These are phyloP conservation scores for Lachnellula cervina DNA, from an alignment of 2,329 filamentous ascomycete genomes.

Conservation along the genomic window DNA sequence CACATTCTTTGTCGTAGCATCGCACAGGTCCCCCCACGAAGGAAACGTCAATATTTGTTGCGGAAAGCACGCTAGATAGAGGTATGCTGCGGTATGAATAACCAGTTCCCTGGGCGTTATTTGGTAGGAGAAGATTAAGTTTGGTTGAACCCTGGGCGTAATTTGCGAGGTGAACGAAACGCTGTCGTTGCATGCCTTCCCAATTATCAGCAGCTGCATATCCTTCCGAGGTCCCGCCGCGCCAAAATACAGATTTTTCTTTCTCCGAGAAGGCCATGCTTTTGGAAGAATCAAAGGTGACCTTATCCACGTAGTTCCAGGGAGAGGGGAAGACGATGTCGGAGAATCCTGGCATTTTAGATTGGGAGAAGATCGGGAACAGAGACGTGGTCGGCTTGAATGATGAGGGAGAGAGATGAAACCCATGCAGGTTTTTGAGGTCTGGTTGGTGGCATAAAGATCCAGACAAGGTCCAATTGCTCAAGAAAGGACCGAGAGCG, in stretches of 20 bases:
- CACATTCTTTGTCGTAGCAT: slow-evolving; percentile 34
- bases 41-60: slow-evolving; percentile 31
- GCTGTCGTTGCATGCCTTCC: slow-evolving; percentile 54
- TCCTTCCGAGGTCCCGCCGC: slow-evolving; percentile 46
- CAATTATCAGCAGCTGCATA: slow-evolving; percentile 47
- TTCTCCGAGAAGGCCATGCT: slow-evolving; percentile 40
- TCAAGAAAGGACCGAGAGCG: slow-evolving; percentile 16
- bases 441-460: slow-evolving; percentile 49
- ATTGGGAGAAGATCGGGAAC: slow-evolving; percentile 52
- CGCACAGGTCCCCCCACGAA: slow-evolving; percentile 37
- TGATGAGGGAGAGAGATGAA: slow-evolving; percentile 43
- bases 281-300: slow-evolving; percentile 35
- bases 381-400: slow-evolving; percentile 41
- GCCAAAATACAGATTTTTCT: slow-evolving; percentile 47
- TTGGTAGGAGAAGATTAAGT: slow-evolving; percentile 19
- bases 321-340: slow-evolving; percentile 45
- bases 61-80: slow-evolving; percentile 32
- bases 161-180: slow-evolving; percentile 52
- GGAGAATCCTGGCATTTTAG: slow-evolving; percentile 48
- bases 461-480: slow-evolving; percentile 27
- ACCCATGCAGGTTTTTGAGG: slow-evolving; percentile 46
- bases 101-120: slow-evolving; percentile 30
- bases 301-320: slow-evolving; percentile 37
- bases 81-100: slow-evolving; percentile 38
- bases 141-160: slow-evolving; percentile 36